Conservation (phyloP, 768 basidiomycete genomes). For the Macrocybe gigantea region DNA sequence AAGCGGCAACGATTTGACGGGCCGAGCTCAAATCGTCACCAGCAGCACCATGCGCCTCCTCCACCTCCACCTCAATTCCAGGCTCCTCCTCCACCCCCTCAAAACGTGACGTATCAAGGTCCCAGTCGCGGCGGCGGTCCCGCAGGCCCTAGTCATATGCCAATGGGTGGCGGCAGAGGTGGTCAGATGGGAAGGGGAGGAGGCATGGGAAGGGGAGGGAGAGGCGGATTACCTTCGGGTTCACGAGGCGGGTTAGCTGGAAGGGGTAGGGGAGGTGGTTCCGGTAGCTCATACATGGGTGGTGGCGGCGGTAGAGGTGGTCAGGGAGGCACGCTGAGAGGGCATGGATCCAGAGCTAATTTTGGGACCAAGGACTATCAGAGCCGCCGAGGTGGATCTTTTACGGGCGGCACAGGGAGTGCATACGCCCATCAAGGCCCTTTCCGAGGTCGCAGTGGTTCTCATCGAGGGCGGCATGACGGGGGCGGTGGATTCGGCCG, state of each 20-base stretch:
- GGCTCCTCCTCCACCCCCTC: constrained; percentile 44
- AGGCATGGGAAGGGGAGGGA: constrained; percentile 37
- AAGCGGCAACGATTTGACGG: constrained; percentile 89
- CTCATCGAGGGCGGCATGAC: constrained; percentile 43
- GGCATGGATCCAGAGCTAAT: constrained; percentile 61
- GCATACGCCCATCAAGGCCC: constrained; percentile 34
- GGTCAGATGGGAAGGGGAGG: constrained; percentile 32
- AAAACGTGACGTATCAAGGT: constrained; percentile 30
- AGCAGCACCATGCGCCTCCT: constrained; percentile 42
- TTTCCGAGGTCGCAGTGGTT: constrained; percentile 60
- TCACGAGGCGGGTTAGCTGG: constrained; percentile 44
- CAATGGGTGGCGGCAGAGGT: constrained; percentile 23
- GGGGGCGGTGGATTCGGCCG: constrained; percentile 35
- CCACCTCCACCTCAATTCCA: constrained; percentile 66
- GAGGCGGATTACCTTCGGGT: constrained; percentile 27
- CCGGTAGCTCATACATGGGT: constrained; percentile 30
- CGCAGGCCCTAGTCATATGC: constrained; percentile 28
- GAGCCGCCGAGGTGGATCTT: constrained; percentile 63
- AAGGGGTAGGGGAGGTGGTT: constrained; percentile 34
- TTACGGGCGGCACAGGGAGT: constrained; percentile 38
- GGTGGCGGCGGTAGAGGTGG: constrained; percentile 37
- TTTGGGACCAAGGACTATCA: constrained; percentile 60
- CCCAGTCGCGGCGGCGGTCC: constrained; percentile 33
- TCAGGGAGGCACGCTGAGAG: constrained; percentile 46
- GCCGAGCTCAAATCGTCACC: constrained; percentile 50